These are phyloP conservation scores for Naganishia sp. DNA, from an alignment of 1,284 basidiomycete species.

Conservation along the genomic window DNA sequence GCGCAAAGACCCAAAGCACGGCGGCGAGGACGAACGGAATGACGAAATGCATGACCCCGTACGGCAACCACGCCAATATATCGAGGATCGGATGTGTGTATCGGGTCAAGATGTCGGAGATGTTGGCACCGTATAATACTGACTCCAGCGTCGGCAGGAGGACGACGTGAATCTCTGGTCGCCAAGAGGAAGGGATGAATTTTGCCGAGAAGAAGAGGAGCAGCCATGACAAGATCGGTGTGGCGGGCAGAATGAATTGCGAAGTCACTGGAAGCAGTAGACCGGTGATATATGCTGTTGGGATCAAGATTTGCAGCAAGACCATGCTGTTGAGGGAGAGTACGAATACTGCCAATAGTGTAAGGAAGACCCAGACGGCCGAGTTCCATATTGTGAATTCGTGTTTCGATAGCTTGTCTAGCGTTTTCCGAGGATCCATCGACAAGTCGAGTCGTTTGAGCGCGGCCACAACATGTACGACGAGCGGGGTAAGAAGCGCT, in stretches of 20 bases:
- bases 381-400: constrained; percentile 64
- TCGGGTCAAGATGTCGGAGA: constrained; percentile 91
- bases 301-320: constrained; percentile 76
- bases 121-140: constrained; percentile 93
- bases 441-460: constrained; percentile 70
- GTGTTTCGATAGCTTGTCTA: constrained; percentile 65
- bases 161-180: constrained; percentile 85
- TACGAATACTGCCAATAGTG: constrained; percentile 67
- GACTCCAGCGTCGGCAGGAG: constrained; percentile 91
- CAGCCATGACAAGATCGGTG: constrained; percentile 81
- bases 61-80: constrained; percentile 92
- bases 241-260: constrained; percentile 89
- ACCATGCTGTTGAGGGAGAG: constrained; percentile 69
- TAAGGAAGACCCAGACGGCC: constrained; percentile 63
- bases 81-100: constrained; percentile 91
- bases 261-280: constrained; percentile 82
- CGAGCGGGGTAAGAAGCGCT: constrained; percentile 41
- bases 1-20: constrained; percentile 75
- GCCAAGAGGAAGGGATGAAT: constrained; percentile 73
- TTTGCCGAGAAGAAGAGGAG: constrained; percentile 81
- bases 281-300: constrained; percentile 67
- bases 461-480: constrained; percentile 47
- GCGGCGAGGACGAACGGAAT: constrained; percentile 77
- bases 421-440: constrained; percentile 66
- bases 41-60: constrained; percentile 88